phyloP scores from a whole-genome alignment of 1,284 basidiomycete species.

The Pterula multifida region DNA sequence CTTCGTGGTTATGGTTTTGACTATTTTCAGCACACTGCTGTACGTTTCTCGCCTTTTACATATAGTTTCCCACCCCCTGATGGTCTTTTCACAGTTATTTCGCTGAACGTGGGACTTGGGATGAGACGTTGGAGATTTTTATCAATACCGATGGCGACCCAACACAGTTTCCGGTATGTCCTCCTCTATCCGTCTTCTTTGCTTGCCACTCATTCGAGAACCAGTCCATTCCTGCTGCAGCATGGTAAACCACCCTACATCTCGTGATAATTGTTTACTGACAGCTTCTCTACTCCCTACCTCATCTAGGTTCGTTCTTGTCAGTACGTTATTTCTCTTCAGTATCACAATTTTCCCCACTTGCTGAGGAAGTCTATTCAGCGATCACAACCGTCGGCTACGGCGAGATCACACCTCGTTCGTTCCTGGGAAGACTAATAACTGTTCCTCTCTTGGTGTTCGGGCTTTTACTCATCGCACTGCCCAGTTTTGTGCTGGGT shows the following conservation, averaged over 20 bases:
- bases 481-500: constrained; percentile 82
- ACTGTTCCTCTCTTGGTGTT: constrained; percentile 79
- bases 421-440: constrained; percentile 70
- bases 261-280: constrained; percentile 9
- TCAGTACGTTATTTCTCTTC: constrained; percentile 30
- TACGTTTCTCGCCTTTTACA: constrained; percentile 23
- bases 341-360: neutral
- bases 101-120: constrained; percentile 81
- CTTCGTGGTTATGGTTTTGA: constrained; percentile 79
- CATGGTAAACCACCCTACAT: constrained; percentile 40
- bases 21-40: constrained; percentile 80
- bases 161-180: constrained; percentile 54
- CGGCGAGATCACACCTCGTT: constrained; percentile 77
- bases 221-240: constrained; percentile 70
- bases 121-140: constrained; percentile 65
- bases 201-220: neutral
- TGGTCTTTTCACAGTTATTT: constrained; percentile 49
- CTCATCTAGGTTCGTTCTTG: constrained; percentile 24
- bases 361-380: too few species aligned
- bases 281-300: neutral
- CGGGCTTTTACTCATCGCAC: constrained; percentile 75
- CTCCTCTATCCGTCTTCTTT: neutral
- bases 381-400: constrained; percentile 82
- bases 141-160: constrained; percentile 77
- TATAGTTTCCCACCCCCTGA: too few species aligned